Evolutionary conservation across 257 asterid genomes (phyloP).

Genomic region (Nyctanthes arbortristis): DNA sequence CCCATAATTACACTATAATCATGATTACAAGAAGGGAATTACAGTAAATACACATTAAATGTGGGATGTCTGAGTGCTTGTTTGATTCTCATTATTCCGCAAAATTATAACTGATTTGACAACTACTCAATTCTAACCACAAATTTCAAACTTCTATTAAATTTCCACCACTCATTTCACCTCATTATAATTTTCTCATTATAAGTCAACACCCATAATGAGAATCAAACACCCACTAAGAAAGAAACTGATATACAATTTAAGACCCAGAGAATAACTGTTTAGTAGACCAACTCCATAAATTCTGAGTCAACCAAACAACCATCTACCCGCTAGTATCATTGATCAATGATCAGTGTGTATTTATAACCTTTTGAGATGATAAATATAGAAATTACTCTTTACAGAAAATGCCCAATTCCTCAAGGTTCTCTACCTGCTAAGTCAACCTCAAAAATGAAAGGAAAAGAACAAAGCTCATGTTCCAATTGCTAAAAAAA

Average conservation of each 20-base stretch:
- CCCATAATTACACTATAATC: background rate
- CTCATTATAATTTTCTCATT: too few species aligned
- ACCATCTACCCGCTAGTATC: background rate
- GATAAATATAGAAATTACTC: background rate
- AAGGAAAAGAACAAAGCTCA: background rate
- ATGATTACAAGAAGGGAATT: background rate
- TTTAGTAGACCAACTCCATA: background rate
- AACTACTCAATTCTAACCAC: too few species aligned
- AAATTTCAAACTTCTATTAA: too few species aligned
- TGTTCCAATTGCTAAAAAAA: background rate
- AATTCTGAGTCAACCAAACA: background rate
- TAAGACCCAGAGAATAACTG: background rate
- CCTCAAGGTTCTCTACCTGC: background rate
- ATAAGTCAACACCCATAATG: too few species aligned
- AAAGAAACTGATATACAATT: background rate
- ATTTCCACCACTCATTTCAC: too few species aligned
- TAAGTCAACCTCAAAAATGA: background rate
- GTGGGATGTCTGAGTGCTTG: too few species aligned
- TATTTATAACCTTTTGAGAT: background rate
- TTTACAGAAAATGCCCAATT: background rate
- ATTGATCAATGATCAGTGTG: background rate
- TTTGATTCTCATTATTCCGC: too few species aligned
- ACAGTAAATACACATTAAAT: background rate
- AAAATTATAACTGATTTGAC: too few species aligned
- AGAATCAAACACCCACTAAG: background rate